Evolutionary conservation across 352 stramenopile genomes (phyloP), one percentile per base, ranked within the genome.

Genomic region (Pythium aristosporum): DNA sequence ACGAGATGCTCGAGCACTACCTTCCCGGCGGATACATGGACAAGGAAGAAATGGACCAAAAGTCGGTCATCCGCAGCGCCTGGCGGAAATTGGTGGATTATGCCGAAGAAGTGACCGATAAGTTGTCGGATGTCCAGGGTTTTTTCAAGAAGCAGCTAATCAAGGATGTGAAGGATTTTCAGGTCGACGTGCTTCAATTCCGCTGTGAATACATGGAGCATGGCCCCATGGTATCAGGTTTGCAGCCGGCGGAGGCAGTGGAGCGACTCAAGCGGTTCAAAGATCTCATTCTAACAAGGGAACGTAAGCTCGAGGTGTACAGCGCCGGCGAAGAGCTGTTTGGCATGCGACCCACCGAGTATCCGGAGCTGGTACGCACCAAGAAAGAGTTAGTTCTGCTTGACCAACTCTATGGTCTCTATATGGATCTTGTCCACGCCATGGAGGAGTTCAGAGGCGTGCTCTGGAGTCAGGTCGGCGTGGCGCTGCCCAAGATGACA

Each of bases 41-140:
- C 63, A 99, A 99, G 67, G 95, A 99, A 66, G 97, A 99, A 69
- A 99, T 99, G 77, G 97, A 99, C 61, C 97, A 99, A 68, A 99
- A 99, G 76, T 99, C 93, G n/a, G 96, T 99, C n/a, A 76, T 99
- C 6, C 89, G 92, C 32, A 96, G 91, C 56, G 98, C 97, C 58
- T 99, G 97, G 97, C 96, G 98, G 43, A 98, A 98, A 65, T 75
- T 99, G 16, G 96, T 99, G 30, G 85, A 97, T 46, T 92, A 98
- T 58, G 92, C 96, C 3, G 89, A 98, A 63, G 80, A 80, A 7
- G 88, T 96, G 11, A 98, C 94, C 1, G 96, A 99, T 51, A 96
- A 99, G 59, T 82, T 99, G 2, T 97, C 87, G 41, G 96, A 96
- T 57, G 98, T 91, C 1, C 97, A 99, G 68, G 94, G 91, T 36